Conservation (phyloP, 139 green algal species). For the Zygnema circumcarinatum region DNA sequence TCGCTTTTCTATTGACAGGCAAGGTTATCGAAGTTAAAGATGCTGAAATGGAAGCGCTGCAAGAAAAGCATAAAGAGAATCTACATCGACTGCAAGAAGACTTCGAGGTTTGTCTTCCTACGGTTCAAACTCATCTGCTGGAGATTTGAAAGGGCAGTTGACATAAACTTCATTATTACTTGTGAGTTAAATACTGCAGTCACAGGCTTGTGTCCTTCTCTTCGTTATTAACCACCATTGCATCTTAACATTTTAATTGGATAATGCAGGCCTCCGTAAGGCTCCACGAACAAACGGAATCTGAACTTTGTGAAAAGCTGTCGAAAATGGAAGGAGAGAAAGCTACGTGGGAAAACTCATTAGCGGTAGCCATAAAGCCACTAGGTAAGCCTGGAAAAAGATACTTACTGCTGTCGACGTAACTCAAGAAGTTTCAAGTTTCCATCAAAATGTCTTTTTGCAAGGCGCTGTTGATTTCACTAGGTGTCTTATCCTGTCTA, state of each 20-base stretch:
- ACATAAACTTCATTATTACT: too few species aligned
- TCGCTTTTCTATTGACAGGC: neutral
- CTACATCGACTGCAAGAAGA: neutral
- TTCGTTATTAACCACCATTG: neutral
- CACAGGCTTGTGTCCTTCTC: neutral
- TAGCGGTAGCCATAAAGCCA: neutral
- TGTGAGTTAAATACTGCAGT: neutral
- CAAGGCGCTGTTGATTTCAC: neutral
- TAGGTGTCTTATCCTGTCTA: neutral
- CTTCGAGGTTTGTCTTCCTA: neutral
- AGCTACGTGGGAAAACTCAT: neutral
- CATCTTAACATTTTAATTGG: neutral
- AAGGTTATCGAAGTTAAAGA: neutral
- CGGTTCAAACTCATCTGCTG: neutral
- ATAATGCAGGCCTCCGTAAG: neutral
- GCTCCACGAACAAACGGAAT: neutral
- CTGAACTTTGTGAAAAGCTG: neutral
- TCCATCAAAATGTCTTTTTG: neutral
- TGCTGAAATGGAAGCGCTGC: neutral
- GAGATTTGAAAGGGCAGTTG: neutral
- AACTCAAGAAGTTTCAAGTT: neutral
- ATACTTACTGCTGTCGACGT: neutral
- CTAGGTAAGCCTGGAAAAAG: neutral
- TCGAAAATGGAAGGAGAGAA: neutral
- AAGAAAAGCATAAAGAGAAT: neutral